Conservation (phyloP, 805 yeast genomes). For the Candida silvatica region DNA sequence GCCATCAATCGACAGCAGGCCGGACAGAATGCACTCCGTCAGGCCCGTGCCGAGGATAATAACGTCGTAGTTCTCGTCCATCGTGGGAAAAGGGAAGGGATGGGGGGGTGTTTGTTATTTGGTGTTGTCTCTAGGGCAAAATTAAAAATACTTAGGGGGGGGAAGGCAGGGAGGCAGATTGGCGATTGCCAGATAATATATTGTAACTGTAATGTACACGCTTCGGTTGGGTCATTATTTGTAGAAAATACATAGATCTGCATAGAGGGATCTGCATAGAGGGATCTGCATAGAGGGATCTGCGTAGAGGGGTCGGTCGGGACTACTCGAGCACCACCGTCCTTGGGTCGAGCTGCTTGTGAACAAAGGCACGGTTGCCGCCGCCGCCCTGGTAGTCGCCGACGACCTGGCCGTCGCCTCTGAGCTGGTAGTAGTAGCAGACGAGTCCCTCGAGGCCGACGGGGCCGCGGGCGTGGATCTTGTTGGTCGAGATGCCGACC, state of each 20-base stretch:
- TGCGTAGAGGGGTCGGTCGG: too few species aligned
- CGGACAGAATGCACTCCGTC: conserved; percentile 93
- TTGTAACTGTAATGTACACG: too few species aligned
- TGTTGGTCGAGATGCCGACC: conserved; percentile 95
- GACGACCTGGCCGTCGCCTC: conserved; percentile 90
- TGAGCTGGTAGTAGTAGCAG: conserved; percentile 87
- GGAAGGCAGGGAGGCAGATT: too few species aligned
- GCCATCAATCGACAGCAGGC: conserved; percentile 93
- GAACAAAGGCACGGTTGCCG: conserved; percentile 71
- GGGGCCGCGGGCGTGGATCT: conserved; percentile 97
- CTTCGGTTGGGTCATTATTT: too few species aligned
- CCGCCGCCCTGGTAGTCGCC: conserved; percentile 92
- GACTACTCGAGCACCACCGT: conserved; percentile 12
- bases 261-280: too few species aligned
- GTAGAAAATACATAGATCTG: too few species aligned
- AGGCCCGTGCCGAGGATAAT: conserved; percentile 92
- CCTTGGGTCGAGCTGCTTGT: conserved; percentile 45
- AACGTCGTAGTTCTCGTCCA: conserved; percentile 97
- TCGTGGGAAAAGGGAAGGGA: too few species aligned
- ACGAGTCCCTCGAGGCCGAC: conserved; percentile 96
- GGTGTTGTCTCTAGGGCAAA: too few species aligned
- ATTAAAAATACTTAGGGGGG: too few species aligned
- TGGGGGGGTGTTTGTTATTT: too few species aligned
- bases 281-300: too few species aligned
- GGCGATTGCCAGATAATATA: too few species aligned